Evolutionary conservation across 2,329 filamentous ascomycete genomes (phyloP).

Genomic region (Xylaria sp.): DNA sequence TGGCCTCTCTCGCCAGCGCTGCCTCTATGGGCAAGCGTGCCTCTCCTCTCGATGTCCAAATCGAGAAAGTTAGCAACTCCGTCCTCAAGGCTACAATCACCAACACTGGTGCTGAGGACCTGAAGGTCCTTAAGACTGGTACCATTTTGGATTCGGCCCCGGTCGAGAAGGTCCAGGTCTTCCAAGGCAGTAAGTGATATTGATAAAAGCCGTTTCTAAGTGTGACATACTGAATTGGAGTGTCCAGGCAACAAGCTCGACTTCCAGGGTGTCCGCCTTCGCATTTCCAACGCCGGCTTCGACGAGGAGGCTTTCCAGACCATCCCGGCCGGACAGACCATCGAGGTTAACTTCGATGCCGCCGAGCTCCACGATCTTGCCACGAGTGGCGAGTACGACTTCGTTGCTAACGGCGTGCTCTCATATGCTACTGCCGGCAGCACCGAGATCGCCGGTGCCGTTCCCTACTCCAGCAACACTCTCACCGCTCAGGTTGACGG

Average conservation of each 20-base stretch:
- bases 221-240: neutral
- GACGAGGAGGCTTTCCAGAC: slow-evolving; percentile 61
- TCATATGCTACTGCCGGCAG: slow-evolving; percentile 63
- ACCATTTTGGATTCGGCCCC: slow-evolving; percentile 63
- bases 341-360: slow-evolving; percentile 64
- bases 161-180: slow-evolving; percentile 64
- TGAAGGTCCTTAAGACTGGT: slow-evolving; percentile 65
- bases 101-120: slow-evolving; percentile 60
- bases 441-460: slow-evolving; percentile 63
- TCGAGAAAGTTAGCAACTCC: slow-evolving; percentile 62
- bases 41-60: slow-evolving; percentile 56
- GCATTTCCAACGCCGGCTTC: slow-evolving; percentile 57
- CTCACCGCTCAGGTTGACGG: slow-evolving; percentile 68
- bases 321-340: slow-evolving; percentile 60
- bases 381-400: slow-evolving; percentile 63
- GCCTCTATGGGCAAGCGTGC: slow-evolving; percentile 53
- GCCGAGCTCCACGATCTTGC: slow-evolving; percentile 65
- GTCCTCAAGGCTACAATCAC: slow-evolving; percentile 63
- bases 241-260: slow-evolving; percentile 34
- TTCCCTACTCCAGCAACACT: slow-evolving; percentile 68
- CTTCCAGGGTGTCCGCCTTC: slow-evolving; percentile 62
- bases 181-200: slow-evolving; percentile 55
- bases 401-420: slow-evolving; percentile 66
- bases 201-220: neutral
- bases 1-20: slow-evolving; percentile 52